phyloP scores from a whole-genome alignment of 441 rosid species.

The Populus hybrid region DNA sequence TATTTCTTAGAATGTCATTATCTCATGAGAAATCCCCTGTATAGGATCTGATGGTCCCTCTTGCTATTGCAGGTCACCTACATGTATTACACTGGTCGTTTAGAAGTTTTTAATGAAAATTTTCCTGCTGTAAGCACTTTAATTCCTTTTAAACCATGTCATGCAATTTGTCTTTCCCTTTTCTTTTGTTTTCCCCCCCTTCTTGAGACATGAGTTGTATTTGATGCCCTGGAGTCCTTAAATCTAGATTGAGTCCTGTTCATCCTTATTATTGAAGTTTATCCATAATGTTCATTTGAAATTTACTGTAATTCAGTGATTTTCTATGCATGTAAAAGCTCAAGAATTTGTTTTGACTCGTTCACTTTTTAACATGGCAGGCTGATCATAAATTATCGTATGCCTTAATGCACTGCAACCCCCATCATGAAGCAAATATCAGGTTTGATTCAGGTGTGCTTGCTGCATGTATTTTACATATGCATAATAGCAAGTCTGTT shows the following conservation, averaged over 20 bases:
- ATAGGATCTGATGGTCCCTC: constrained; percentile 10
- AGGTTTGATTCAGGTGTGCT: constrained; percentile 47
- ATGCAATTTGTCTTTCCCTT: neutral
- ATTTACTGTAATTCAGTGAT: neutral
- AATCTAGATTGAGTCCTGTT: too few relatives aligned
- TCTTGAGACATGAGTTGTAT: neutral
- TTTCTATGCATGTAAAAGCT: neutral
- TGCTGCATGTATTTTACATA: constrained; percentile 21
- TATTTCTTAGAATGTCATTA: neutral
- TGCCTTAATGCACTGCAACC: constrained; percentile 76
- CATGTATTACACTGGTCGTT: constrained; percentile 97
- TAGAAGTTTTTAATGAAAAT: constrained; percentile 97
- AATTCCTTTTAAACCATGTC: constrained; percentile 1
- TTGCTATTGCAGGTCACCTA: constrained; percentile 69
- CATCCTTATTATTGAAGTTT: neutral
- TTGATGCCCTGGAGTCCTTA: neutral
- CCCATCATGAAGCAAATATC: constrained; percentile 62
- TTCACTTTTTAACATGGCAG: constrained; percentile 40
- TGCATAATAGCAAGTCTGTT: constrained; percentile 6
- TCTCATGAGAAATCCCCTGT: neutral
- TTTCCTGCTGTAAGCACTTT: constrained; percentile 67
- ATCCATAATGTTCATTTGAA: neutral
- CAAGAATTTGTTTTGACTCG: neutral
- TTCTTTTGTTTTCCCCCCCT: neutral
- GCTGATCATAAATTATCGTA: constrained; percentile 93